Percentiles rank a stretch among this genome's conserved stretches.
These are phyloP conservation scores for Agrostemma githago DNA, from an alignment of 148 eudicot species.

Conservation along the genomic window DNA sequence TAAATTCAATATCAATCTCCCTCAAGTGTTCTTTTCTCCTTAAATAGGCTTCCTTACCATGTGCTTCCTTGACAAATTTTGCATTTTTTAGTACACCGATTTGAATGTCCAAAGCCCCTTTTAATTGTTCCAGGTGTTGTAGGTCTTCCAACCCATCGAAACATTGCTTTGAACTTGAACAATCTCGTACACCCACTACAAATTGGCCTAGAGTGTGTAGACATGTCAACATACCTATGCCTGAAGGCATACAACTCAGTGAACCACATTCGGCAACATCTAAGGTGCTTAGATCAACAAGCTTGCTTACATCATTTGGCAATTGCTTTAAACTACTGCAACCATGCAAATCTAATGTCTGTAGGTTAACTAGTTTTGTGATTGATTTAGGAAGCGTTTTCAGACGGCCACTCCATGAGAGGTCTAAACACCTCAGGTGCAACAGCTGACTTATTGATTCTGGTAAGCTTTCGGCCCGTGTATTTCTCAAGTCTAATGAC, in stretches of 20 bases:
- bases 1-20: not conserved
- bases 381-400: constrained; percentile 17
- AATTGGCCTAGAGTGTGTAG: constrained; percentile 12
- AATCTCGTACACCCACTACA: constrained; percentile 1
- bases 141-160: constrained; percentile 4
- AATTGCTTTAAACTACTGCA: constrained; percentile 13
- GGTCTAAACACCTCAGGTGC: constrained; percentile 22
- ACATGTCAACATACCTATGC: constrained; percentile 10
- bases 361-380: constrained; percentile 23
- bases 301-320: constrained; percentile 19
- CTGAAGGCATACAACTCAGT: constrained; percentile 10
- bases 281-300: constrained; percentile 8
- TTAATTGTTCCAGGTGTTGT: not conserved
- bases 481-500: constrained; percentile 6
- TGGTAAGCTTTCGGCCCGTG: constrained; percentile 11
- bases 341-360: constrained; percentile 8
- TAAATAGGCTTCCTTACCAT: not conserved
- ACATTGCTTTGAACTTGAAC: not conserved
- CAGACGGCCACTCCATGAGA: constrained; percentile 4
- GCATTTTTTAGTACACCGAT: not conserved
- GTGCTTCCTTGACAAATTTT: not conserved
- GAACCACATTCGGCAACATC: not conserved
- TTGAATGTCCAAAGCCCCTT: constrained; percentile 1
- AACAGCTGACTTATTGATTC: constrained; percentile 19
- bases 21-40: not conserved